phyloP scores from a whole-genome alignment of 192 early-diverging fungal species.

The Fimicolochytrium jonesii region DNA sequence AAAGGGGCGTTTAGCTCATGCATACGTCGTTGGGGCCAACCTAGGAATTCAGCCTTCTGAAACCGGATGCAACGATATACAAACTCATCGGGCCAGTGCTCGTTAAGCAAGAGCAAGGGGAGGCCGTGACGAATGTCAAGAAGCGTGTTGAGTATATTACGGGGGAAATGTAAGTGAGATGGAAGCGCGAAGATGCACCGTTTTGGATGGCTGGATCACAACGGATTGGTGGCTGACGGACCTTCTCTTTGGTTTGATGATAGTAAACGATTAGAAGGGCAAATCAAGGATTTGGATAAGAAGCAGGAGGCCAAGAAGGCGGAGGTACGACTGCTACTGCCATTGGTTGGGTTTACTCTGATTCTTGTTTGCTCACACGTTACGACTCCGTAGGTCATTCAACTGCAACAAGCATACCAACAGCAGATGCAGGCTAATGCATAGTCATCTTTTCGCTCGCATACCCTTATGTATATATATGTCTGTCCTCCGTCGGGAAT shows the following conservation, averaged over 20 bases:
- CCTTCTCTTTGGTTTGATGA: neutral
- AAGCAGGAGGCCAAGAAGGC: constrained; percentile 81
- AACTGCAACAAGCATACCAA: constrained; percentile 24
- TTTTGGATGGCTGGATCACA: neutral
- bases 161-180: constrained; percentile 70
- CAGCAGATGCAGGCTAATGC: constrained; percentile 8
- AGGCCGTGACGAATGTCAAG: constrained; percentile 83
- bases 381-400: constrained; percentile 3
- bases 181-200: neutral
- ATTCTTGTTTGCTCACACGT: neutral
- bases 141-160: constrained; percentile 92
- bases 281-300: constrained; percentile 73
- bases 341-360: neutral
- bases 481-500: no score
- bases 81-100: constrained; percentile 96
- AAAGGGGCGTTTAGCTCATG: no score
- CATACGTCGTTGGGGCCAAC: neutral
- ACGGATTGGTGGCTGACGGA: neutral
- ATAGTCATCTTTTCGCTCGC: no score
- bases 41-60: constrained; percentile 84
- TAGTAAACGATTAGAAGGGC: constrained; percentile 77
- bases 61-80: constrained; percentile 81
- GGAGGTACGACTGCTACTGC: constrained; percentile 45
- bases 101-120: constrained; percentile 84
- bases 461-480: no score